phyloP scores from a whole-genome alignment of 139 green algal genomes.

The Closterium sp. region DNA sequence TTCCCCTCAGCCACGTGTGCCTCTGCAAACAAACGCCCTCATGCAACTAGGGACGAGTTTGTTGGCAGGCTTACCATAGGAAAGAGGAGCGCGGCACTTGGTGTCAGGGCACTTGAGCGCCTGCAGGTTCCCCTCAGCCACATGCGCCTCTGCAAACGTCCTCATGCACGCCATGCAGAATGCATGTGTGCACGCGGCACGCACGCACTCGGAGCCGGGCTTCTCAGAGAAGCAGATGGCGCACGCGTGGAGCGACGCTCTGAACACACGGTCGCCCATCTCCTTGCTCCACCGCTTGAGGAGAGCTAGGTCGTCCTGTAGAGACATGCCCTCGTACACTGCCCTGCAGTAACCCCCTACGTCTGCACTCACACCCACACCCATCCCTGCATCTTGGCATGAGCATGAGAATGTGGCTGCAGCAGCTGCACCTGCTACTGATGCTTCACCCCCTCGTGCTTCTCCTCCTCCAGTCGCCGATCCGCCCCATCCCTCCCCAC shows the following conservation, averaged over 20 bases:
- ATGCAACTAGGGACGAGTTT: background rate
- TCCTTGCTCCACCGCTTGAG: conserved; percentile 30
- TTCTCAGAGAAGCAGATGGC: conserved; percentile 49
- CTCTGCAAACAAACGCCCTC: too few species aligned
- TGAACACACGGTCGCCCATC: conserved; percentile 6
- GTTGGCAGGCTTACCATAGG: conserved; percentile 18
- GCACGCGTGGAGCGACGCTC: conserved; percentile 8
- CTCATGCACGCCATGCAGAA: conserved; percentile 75
- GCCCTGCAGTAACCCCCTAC: background rate
- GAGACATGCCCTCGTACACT: conserved; percentile 19
- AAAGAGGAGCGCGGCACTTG: conserved; percentile 61
- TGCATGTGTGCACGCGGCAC: conserved; percentile 62
- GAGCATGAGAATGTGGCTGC: background rate
- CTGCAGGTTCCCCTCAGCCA: conserved; percentile 66
- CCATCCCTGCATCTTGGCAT: background rate
- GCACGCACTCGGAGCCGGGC: conserved; percentile 13
- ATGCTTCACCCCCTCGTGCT: background rate
- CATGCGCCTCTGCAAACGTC: conserved; percentile 52
- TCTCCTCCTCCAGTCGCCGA: background rate
- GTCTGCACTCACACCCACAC: too few species aligned
- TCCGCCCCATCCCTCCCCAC: background rate
- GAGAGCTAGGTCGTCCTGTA: conserved; percentile 15
- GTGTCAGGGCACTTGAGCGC: conserved; percentile 70
- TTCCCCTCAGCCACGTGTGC: too few species aligned
- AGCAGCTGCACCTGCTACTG: too few species aligned